phyloP scores from a whole-genome alignment of 2,329 filamentous ascomycete species.

The Lasiodiplodia citricola region DNA sequence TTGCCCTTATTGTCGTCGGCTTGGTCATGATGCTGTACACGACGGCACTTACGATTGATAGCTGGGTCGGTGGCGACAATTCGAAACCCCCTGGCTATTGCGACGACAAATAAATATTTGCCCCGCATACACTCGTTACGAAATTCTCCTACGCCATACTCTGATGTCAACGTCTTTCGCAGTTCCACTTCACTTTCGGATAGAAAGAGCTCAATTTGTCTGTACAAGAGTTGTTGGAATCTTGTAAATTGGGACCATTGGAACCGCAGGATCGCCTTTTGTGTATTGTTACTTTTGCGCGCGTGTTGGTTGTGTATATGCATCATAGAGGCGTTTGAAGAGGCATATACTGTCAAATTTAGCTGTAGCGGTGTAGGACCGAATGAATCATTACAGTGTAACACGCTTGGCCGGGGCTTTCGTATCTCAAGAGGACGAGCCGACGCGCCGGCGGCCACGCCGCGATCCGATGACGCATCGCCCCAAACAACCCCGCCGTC shows the following conservation, averaged over 20 bases:
- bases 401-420: background rate
- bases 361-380: background rate
- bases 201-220: slow-evolving; percentile 5
- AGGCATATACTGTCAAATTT: background rate
- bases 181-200: background rate
- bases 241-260: background rate
- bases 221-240: background rate
- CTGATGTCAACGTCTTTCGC: background rate
- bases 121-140: background rate
- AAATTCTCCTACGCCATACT: background rate
- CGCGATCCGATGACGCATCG: slow-evolving; percentile 18
- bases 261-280: background rate
- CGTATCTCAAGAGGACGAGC: background rate
- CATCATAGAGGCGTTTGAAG: slow-evolving; percentile 23
- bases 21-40: slow-evolving; percentile 90
- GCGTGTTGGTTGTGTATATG: background rate
- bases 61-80: slow-evolving; percentile 73
- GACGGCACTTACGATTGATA: slow-evolving; percentile 81
- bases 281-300: background rate
- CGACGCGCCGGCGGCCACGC: background rate
- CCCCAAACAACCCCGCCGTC: slow-evolving; percentile 9
- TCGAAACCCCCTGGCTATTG: slow-evolving; percentile 67
- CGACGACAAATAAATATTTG: slow-evolving; percentile 45
- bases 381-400: background rate
- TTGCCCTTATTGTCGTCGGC: slow-evolving; percentile 80